Conservation (phyloP, 1,139 yeast species). For the Magnusiomyces suaveolens region DNA sequence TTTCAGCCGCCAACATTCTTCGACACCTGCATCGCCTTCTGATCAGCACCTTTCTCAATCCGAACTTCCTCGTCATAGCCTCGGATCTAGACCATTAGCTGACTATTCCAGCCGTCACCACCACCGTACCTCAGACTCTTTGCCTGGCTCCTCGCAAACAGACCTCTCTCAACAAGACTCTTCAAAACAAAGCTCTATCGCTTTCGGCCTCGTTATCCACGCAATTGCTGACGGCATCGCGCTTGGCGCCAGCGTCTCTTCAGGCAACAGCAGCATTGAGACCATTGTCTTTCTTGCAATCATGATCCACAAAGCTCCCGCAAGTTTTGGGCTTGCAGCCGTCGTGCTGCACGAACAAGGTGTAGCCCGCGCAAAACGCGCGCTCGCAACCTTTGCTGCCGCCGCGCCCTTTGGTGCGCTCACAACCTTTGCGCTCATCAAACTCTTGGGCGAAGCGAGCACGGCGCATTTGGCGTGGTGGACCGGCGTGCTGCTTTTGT, state of each 20-base stretch:
- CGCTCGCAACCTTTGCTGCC: conserved; percentile 40
- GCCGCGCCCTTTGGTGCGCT: conserved; percentile 49
- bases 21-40: background rate
- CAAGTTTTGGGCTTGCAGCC: conserved; percentile 59
- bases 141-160: background rate
- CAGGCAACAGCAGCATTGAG: conserved; percentile 40
- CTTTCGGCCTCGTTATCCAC: conserved; percentile 57
- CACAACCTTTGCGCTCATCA: conserved; percentile 37
- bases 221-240: conserved; percentile 70
- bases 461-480: conserved; percentile 31
- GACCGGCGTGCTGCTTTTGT: conserved; percentile 46
- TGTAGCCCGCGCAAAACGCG: conserved; percentile 33
- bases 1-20: background rate
- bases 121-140: conserved; percentile 2
- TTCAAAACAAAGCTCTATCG: conserved; percentile 27
- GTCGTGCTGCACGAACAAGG: conserved; percentile 38
- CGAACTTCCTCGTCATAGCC: background rate
- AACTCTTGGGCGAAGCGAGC: conserved; percentile 27
- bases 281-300: conserved; percentile 50
- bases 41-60: background rate
- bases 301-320: conserved; percentile 65
- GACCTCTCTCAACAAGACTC: background rate
- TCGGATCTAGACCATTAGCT: background rate
- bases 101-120: conserved; percentile 4
- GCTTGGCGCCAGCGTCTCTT: conserved; percentile 50